Percentiles rank a stretch among this genome's conserved stretches.
Conservation (phyloP, 176 grass and related monocot species). For the Zizania latifolia region DNA sequence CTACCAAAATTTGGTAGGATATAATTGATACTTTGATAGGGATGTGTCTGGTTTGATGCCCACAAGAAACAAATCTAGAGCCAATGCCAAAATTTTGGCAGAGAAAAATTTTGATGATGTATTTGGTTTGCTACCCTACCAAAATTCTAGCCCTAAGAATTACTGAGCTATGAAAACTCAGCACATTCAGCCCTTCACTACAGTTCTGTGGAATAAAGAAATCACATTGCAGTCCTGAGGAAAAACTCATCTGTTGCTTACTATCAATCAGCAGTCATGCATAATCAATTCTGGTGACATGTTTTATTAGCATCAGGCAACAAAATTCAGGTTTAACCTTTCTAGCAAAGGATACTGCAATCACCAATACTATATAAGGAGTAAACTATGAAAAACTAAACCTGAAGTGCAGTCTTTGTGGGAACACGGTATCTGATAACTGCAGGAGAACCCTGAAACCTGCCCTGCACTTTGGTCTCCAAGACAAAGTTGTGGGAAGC, state of each 20-base stretch:
- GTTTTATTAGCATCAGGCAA: neutral
- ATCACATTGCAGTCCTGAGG: neutral
- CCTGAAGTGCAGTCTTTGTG: constrained; percentile 59
- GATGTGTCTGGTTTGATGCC: too few relatives aligned
- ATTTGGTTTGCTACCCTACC: too few relatives aligned
- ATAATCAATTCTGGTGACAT: neutral
- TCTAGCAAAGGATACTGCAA: neutral
- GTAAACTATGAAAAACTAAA: neutral
- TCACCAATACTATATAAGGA: neutral
- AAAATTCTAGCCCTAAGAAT: too few relatives aligned
- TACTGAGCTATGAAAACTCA: neutral
- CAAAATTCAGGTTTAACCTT: neutral
- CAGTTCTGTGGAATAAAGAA: neutral
- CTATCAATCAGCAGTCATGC: neutral
- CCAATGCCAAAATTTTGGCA: too few relatives aligned
- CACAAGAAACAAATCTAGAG: too few relatives aligned
- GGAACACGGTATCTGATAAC: constrained; percentile 61
- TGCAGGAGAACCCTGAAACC: constrained; percentile 60
- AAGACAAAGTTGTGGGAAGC: constrained; percentile 61
- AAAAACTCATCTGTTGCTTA: neutral
- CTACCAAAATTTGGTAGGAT: too few relatives aligned
- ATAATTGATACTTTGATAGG: too few relatives aligned
- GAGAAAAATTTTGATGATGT: too few relatives aligned
- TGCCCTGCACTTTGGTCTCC: constrained; percentile 60
- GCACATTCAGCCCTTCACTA: neutral